phyloP scores from a whole-genome alignment of 768 basidiomycete genomes.

The Pleurotus eryngii region DNA sequence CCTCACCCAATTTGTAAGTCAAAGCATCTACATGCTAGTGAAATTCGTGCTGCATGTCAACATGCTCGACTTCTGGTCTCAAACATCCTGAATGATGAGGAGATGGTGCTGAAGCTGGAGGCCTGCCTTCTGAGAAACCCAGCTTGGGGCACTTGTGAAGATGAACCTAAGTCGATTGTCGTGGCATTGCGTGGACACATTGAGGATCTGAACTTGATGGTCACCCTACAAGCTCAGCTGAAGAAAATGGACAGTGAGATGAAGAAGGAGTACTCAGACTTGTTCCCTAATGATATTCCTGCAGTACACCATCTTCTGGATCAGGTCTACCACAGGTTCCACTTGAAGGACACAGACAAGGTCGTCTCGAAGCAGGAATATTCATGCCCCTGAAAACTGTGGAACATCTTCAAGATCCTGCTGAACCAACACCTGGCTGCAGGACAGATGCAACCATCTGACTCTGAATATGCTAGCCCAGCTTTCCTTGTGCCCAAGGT shows the following conservation, averaged over 20 bases:
- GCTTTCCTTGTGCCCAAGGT: neutral
- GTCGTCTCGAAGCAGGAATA: neutral
- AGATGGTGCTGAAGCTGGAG: no score
- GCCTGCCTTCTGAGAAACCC: no score
- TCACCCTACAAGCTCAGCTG: neutral
- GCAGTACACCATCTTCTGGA: neutral
- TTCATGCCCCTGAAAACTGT: neutral
- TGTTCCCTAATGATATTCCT: neutral
- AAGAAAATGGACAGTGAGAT: neutral
- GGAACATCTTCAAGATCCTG: no score
- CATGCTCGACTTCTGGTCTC: no score
- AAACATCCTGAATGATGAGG: no score
- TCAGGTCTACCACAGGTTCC: neutral
- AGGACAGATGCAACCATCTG: neutral
- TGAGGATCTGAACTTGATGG: neutral
- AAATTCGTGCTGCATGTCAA: no score
- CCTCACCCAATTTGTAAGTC: no score
- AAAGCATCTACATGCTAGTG: no score
- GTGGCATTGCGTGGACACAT: neutral
- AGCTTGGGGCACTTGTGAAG: no score
- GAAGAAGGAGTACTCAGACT: neutral
- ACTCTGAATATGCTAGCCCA: neutral
- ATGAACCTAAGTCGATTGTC: no score
- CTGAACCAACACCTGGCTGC: neutral
- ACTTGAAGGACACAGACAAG: neutral